Conservation (phyloP, 768 basidiomycete genomes). For the Galerina sulciceps region DNA sequence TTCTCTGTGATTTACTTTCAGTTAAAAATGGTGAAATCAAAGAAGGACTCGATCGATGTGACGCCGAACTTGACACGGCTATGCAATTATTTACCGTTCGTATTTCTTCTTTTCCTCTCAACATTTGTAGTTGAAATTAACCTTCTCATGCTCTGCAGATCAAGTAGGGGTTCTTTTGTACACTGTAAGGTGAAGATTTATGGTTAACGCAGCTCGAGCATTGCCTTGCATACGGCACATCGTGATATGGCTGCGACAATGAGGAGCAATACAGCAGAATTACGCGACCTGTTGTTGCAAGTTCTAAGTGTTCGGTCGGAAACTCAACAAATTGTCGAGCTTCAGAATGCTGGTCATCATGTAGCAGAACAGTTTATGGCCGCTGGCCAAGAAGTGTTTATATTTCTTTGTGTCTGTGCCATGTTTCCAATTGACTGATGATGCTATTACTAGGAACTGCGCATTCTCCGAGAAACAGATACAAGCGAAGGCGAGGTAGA, state of each 20-base stretch:
- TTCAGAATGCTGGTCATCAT: slow-evolving; percentile 43
- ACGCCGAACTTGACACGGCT: slow-evolving; percentile 43
- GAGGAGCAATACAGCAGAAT: slow-evolving; percentile 33
- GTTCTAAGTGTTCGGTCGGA: slow-evolving; percentile 41
- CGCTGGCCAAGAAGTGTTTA: slow-evolving; percentile 50
- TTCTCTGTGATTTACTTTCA: slow-evolving; percentile 20
- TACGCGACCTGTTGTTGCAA: slow-evolving; percentile 43
- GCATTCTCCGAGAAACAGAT: slow-evolving; percentile 23
- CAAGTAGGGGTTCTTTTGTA: slow-evolving; percentile 12
- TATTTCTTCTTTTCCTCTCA: background rate
- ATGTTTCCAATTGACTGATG: background rate
- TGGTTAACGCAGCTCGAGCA: slow-evolving; percentile 27
- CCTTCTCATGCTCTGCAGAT: slow-evolving; percentile 14
- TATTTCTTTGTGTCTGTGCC: background rate
- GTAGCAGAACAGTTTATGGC: slow-evolving; percentile 54
- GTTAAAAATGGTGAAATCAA: slow-evolving; percentile 52
- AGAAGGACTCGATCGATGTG: slow-evolving; percentile 47
- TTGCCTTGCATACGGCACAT: slow-evolving; percentile 31
- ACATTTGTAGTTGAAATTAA: background rate
- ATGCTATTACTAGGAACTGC: slow-evolving; percentile 29
- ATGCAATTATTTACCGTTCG: slow-evolving; percentile 49
- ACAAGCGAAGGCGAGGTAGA: background rate
- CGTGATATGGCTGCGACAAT: slow-evolving; percentile 30
- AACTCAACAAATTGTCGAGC: slow-evolving; percentile 38
- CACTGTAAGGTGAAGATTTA: background rate